Percentiles rank a stretch among this genome's conserved stretches.
phyloP scores from a whole-genome alignment of 495 filamentous ascomycete genomes.

The Parmelia sp. region DNA sequence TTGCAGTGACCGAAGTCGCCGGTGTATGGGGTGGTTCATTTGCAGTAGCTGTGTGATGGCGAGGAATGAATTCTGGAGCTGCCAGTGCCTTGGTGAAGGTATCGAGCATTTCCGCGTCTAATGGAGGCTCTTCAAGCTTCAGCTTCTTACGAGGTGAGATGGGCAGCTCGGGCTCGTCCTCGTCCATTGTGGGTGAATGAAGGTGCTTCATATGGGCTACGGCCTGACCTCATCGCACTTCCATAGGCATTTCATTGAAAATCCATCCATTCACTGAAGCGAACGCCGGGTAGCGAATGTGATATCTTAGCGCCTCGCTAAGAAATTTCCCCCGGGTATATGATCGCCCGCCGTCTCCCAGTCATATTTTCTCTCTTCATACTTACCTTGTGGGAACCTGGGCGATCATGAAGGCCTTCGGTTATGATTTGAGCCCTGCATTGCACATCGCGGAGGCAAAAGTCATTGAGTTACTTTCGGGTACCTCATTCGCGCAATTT shows the following conservation, averaged over 20 bases:
- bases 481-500: slow-evolving; percentile 64
- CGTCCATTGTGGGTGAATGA: slow-evolving; percentile 1
- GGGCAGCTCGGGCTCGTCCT: background rate
- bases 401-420: slow-evolving; percentile 55
- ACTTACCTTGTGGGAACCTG: slow-evolving; percentile 66
- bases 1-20: slow-evolving; percentile 46
- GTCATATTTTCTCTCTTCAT: slow-evolving; percentile 49
- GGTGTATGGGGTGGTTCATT: slow-evolving; percentile 32
- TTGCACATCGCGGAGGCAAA: slow-evolving; percentile 68
- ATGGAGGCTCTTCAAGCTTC: slow-evolving; percentile 6
- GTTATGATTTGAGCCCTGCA: slow-evolving; percentile 62
- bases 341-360: background rate
- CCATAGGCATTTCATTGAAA: background rate
- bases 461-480: slow-evolving; percentile 61
- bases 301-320: background rate
- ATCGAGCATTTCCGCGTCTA: background rate
- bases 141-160: slow-evolving; percentile 18
- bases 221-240: background rate
- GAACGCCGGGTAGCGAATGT: slow-evolving; percentile 11
- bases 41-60: background rate
- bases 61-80: background rate
- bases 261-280: background rate
- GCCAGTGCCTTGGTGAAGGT: background rate
- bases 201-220: background rate
- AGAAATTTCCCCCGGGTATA: background rate